These are phyloP conservation scores for Tilletia indica DNA, from an alignment of 1,284 basidiomycete species.

Conservation along the genomic window DNA sequence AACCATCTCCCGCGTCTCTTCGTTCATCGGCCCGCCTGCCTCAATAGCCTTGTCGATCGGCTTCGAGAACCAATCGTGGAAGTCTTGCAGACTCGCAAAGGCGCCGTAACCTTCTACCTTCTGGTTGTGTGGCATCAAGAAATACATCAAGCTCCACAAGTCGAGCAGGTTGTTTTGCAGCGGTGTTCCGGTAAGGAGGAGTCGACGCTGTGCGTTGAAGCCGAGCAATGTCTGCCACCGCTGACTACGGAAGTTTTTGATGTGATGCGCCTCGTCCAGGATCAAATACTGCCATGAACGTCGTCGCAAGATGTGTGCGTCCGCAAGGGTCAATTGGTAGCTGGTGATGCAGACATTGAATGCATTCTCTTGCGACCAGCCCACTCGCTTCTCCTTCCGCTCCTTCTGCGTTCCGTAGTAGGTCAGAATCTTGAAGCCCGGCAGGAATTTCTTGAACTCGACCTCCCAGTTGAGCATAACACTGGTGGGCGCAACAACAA, in stretches of 20 bases:
- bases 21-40: slow-evolving; percentile 73
- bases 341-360: slow-evolving; percentile 97
- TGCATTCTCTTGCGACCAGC: slow-evolving; percentile 87
- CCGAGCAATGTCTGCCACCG: slow-evolving; percentile 93
- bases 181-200: slow-evolving; percentile 88
- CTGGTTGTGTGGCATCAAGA: slow-evolving; percentile 75
- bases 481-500: slow-evolving; percentile 91
- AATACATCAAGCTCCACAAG: slow-evolving; percentile 90
- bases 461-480: slow-evolving; percentile 98
- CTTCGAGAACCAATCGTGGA: slow-evolving; percentile 91
- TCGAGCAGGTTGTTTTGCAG: slow-evolving; percentile 95
- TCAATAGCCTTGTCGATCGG: slow-evolving; percentile 87
- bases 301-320: slow-evolving; percentile 89
- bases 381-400: slow-evolving; percentile 85
- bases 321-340: slow-evolving; percentile 83
- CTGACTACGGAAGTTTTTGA: slow-evolving; percentile 96
- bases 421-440: slow-evolving; percentile 85
- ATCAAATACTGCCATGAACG: slow-evolving; percentile 97
- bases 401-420: slow-evolving; percentile 90
- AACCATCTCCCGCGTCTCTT: slow-evolving; percentile 82
- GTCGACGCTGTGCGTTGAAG: slow-evolving; percentile 82
- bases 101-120: slow-evolving; percentile 65
- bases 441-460: slow-evolving; percentile 97
- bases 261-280: slow-evolving; percentile 95
- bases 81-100: slow-evolving; percentile 90